Percentiles rank a stretch among this genome's conserved stretches.
These are phyloP conservation scores for Alternaria infectoria DNA, from an alignment of 2,329 filamentous ascomycete genomes.

Conservation along the genomic window DNA sequence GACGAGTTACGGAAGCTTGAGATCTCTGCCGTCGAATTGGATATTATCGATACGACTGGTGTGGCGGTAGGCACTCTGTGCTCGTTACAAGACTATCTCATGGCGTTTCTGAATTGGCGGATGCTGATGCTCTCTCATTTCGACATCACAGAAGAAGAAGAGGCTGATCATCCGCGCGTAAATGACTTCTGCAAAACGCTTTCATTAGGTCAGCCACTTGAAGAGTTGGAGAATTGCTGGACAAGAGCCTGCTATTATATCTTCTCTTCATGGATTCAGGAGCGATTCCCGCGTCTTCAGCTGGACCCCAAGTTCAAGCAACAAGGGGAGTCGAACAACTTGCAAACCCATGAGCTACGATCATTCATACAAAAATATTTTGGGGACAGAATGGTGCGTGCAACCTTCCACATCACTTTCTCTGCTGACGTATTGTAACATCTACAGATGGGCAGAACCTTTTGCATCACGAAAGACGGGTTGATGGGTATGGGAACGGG, in stretches of 20 bases:
- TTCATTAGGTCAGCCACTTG: not conserved
- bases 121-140: not conserved
- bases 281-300: not conserved
- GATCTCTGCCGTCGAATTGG: not conserved
- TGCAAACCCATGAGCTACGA: too few relatives aligned
- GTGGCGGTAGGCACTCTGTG: not conserved
- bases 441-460: not conserved
- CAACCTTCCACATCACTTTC: too few relatives aligned
- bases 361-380: not conserved
- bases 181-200: not conserved
- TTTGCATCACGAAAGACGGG: not conserved
- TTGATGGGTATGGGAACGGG: not conserved
- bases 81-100: not conserved
- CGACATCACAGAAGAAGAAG: not conserved
- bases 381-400: not conserved
- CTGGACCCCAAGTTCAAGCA: not conserved
- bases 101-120: not conserved
- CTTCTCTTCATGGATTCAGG: not conserved
- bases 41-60: not conserved
- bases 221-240: too few relatives aligned
- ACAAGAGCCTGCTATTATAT: not conserved
- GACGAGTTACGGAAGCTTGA: not conserved
- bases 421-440: too few relatives aligned
- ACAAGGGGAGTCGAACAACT: too few relatives aligned
- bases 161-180: not conserved